phyloP scores from a whole-genome alignment of 2,329 filamentous ascomycete species.

The Botryotinia calthae region DNA sequence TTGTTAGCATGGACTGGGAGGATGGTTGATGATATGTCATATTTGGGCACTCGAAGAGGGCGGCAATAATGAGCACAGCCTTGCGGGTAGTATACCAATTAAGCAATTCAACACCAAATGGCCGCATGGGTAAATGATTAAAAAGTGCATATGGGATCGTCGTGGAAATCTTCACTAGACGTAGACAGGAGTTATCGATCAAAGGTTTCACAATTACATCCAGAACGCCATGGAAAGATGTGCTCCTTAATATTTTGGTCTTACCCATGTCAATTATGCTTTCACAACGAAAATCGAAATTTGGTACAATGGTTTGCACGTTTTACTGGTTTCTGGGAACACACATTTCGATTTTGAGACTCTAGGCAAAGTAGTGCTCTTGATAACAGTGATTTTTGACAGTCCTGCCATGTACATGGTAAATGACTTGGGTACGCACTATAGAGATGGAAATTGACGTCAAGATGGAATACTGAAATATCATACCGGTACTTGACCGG shows the following conservation, averaged over 20 bases:
- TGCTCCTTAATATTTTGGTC: not conserved
- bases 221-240: constrained; percentile 3
- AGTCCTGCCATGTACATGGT: not conserved
- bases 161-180: constrained; percentile 23
- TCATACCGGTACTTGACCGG: not conserved
- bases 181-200: constrained; percentile 14
- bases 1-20: constrained; percentile 49
- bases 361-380: not conserved
- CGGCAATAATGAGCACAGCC: constrained; percentile 53
- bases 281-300: constrained; percentile 15
- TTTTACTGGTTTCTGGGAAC: not conserved
- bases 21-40: constrained; percentile 60
- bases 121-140: constrained; percentile 16
- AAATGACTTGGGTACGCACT: not conserved
- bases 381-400: constrained; percentile 8
- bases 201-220: constrained; percentile 19
- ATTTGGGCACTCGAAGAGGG: constrained; percentile 48
- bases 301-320: not conserved
- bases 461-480: not conserved
- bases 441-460: not conserved
- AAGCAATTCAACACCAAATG: constrained; percentile 42
- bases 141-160: constrained; percentile 22
- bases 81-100: constrained; percentile 56
- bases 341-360: not conserved
- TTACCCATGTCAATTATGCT: constrained; percentile 6